These are phyloP conservation scores for Boletus patriciae DNA, from an alignment of 768 basidiomycete species.

Conservation along the genomic window DNA sequence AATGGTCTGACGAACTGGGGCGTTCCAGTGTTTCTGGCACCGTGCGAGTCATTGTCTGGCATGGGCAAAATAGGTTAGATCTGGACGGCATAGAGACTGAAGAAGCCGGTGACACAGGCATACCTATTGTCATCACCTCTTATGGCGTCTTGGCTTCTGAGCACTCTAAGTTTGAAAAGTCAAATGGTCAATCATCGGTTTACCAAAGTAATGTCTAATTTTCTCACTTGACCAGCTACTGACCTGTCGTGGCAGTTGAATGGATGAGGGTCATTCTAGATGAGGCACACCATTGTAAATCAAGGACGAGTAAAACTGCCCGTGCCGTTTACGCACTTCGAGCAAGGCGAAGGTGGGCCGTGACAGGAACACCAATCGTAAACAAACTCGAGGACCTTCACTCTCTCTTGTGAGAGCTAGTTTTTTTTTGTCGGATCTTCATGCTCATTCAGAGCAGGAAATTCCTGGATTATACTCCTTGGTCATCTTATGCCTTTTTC, in stretches of 20 bases:
- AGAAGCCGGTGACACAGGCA: slow-evolving; percentile 47
- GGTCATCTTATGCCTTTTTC: slow-evolving; percentile 87
- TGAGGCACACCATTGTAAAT: slow-evolving; percentile 95
- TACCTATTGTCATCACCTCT: slow-evolving; percentile 86
- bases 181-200: slow-evolving; percentile 51
- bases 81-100: slow-evolving; percentile 61
- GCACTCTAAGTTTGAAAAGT: slow-evolving; percentile 67
- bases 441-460: slow-evolving; percentile 45
- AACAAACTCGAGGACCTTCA: slow-evolving; percentile 91
- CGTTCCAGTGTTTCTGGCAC: slow-evolving; percentile 75
- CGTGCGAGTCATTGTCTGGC: slow-evolving; percentile 74
- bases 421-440: slow-evolving; percentile 41
- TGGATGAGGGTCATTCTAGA: slow-evolving; percentile 86
- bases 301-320: slow-evolving; percentile 81
- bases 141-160: slow-evolving; percentile 93
- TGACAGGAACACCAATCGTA: slow-evolving; percentile 95
- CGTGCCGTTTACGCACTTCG: slow-evolving; percentile 84
- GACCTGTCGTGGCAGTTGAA: slow-evolving; percentile 48
- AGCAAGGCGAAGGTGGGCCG: slow-evolving; percentile 83
- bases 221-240: neutral
- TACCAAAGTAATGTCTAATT: slow-evolving; percentile 61
- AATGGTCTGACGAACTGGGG: slow-evolving; percentile 92
- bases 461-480: slow-evolving; percentile 75
- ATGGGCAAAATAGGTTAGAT: slow-evolving; percentile 82
- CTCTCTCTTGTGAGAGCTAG: slow-evolving; percentile 69